Conservation (phyloP, 106 monocot species). For the Phalaenopsis equestris region DNA sequence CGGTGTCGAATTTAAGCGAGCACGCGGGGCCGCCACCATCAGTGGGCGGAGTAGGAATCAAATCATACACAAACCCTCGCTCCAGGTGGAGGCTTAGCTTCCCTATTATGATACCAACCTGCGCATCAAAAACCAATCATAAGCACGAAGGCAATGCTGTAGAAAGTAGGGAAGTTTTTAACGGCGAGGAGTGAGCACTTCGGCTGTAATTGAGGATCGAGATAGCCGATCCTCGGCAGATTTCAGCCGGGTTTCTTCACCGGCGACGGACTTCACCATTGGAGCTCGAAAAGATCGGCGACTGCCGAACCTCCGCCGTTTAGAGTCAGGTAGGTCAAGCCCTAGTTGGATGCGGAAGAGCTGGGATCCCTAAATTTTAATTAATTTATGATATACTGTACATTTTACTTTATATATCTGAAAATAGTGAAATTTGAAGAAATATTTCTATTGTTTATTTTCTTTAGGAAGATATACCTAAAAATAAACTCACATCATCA, state of each 20-base stretch:
- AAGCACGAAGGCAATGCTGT: neutral
- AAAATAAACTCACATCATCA: too few relatives aligned
- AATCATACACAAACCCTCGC: slow-evolving; percentile 56
- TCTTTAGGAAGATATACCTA: too few relatives aligned
- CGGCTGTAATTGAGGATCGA: slow-evolving; percentile 19
- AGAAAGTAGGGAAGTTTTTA: neutral
- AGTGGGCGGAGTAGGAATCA: slow-evolving; percentile 83
- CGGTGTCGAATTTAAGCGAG: slow-evolving; percentile 30
- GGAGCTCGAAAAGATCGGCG: neutral
- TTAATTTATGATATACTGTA: too few relatives aligned
- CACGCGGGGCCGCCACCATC: slow-evolving; percentile 59
- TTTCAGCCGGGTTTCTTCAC: slow-evolving; percentile 66
- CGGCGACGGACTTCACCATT: slow-evolving; percentile 75
- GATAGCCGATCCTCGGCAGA: slow-evolving; percentile 59
- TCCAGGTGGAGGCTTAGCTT: slow-evolving; percentile 44
- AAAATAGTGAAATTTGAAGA: too few relatives aligned
- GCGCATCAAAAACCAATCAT: neutral
- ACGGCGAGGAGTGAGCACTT: slow-evolving; percentile 5
- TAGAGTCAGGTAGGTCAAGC: neutral
- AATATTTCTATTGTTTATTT: too few relatives aligned
- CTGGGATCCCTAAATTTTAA: too few relatives aligned
- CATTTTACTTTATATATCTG: too few relatives aligned
- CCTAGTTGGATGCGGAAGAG: too few relatives aligned
- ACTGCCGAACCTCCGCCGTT: neutral
- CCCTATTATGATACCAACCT: slow-evolving; percentile 68